Conservation (phyloP, 495 filamentous ascomycete species). For the Achaetomiella virescens region DNA sequence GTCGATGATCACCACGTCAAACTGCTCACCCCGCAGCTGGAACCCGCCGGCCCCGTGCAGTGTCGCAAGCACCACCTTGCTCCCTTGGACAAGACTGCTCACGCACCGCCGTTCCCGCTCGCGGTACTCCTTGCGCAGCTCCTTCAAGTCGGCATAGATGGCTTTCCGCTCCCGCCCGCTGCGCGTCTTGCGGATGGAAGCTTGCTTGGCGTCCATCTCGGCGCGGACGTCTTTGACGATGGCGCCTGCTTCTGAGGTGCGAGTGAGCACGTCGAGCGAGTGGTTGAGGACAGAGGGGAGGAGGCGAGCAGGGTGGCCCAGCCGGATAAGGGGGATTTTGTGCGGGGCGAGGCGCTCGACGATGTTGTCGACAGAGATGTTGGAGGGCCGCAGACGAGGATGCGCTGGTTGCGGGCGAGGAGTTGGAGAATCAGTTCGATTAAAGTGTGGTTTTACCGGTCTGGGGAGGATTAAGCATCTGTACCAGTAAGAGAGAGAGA, state of each 20-base stretch:
- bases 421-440: slow-evolving; percentile 92
- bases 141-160: slow-evolving; percentile 80
- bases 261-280: slow-evolving; percentile 87
- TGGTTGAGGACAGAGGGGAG: slow-evolving; percentile 84
- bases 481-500: neutral
- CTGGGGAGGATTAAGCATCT: slow-evolving; percentile 18
- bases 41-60: slow-evolving; percentile 87
- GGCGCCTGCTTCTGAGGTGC: slow-evolving; percentile 77
- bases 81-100: slow-evolving; percentile 61
- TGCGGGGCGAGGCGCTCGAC: slow-evolving; percentile 85
- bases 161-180: slow-evolving; percentile 71
- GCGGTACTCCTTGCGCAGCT: slow-evolving; percentile 81
- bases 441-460: slow-evolving; percentile 97
- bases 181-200: slow-evolving; percentile 78
- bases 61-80: slow-evolving; percentile 85
- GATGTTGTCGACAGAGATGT: slow-evolving; percentile 97
- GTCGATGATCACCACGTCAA: slow-evolving; percentile 93
- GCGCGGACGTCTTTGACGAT: slow-evolving; percentile 89
- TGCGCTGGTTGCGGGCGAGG: slow-evolving; percentile 58
- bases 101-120: slow-evolving; percentile 80
- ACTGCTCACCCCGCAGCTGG: slow-evolving; percentile 71
- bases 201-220: slow-evolving; percentile 91
- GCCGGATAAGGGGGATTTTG: slow-evolving; percentile 77
- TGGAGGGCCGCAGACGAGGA: slow-evolving; percentile 92
- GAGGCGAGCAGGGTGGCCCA: slow-evolving; percentile 88